These are phyloP conservation scores for Nymphaea thermarum DNA, from an alignment of 164 flowering plant genomes.

Conservation along the genomic window DNA sequence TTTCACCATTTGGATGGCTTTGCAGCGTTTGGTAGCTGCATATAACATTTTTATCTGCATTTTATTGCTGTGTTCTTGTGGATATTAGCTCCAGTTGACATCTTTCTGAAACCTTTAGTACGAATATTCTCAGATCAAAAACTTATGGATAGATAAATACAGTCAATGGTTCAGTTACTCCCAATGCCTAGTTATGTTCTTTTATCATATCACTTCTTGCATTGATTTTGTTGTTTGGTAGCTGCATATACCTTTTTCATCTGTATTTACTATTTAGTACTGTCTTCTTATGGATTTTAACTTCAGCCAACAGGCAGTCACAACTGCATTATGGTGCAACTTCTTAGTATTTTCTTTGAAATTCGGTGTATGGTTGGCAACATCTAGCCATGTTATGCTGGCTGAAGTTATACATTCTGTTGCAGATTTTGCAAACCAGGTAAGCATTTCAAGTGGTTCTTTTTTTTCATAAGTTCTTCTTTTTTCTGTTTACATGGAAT, in stretches of 20 bases:
- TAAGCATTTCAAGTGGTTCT: slow-evolving; percentile 8
- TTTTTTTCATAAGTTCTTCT: neutral
- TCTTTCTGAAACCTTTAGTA: neutral
- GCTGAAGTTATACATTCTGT: slow-evolving; percentile 93
- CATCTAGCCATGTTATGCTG: slow-evolving; percentile 93
- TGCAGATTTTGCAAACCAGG: slow-evolving; percentile 99
- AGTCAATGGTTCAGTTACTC: no score
- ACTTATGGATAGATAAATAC: no score
- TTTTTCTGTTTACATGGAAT: neutral
- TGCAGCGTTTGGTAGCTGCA: no score
- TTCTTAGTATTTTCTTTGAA: slow-evolving; percentile 94
- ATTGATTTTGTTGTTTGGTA: neutral
- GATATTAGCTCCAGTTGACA: neutral
- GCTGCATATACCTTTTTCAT: neutral
- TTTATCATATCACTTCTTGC: neutral
- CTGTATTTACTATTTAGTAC: neutral
- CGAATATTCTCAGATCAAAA: neutral
- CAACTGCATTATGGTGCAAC: slow-evolving; percentile 92
- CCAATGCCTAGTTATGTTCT: neutral
- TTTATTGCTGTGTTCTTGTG: no score
- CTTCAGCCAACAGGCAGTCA: slow-evolving; percentile 85
- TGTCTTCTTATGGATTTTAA: neutral
- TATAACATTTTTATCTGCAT: no score
- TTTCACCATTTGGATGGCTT: no score
- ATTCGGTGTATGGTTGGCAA: slow-evolving; percentile 80